Evolutionary conservation across 2,329 filamentous ascomycete genomes (phyloP).

Genomic region (Phaeosphaeria sp.): DNA sequence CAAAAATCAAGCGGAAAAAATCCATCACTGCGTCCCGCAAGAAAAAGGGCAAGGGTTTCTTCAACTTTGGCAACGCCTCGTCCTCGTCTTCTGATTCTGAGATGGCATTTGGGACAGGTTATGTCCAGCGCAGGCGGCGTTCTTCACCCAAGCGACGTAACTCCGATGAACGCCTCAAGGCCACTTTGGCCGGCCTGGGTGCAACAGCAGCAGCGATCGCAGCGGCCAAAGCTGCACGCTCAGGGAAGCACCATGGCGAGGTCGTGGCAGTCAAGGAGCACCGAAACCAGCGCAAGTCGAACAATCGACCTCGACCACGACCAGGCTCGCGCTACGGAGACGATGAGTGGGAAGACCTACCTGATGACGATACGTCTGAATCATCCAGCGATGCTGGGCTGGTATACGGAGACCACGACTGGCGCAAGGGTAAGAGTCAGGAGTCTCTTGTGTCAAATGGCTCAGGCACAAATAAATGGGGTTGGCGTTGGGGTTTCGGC

Average conservation of each 20-base stretch:
- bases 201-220: constrained; percentile 58
- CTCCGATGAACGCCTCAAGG: constrained; percentile 55
- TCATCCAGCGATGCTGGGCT: constrained; percentile 62
- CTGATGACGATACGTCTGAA: constrained; percentile 47
- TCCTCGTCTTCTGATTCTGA: constrained; percentile 54
- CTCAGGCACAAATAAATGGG: constrained; percentile 64
- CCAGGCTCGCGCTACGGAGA: constrained; percentile 49
- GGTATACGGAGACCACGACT: constrained; percentile 63
- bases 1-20: constrained; percentile 39
- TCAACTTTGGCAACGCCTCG: constrained; percentile 56
- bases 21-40: constrained; percentile 23
- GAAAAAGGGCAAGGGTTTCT: constrained; percentile 56
- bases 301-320: constrained; percentile 28
- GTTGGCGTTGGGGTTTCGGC: constrained; percentile 65
- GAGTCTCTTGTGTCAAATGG: constrained; percentile 62
- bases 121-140: constrained; percentile 29
- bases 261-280: constrained; percentile 45
- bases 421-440: constrained; percentile 51
- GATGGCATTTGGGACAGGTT: constrained; percentile 54
- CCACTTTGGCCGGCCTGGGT: constrained; percentile 54
- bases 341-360: constrained; percentile 54
- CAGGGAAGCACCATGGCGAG: constrained; percentile 37
- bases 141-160: constrained; percentile 43
- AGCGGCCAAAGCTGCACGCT: constrained; percentile 46
- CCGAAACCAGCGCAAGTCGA: constrained; percentile 28